A percentile compares a stretch with the other conserved stretches of the same genome.
These are phyloP conservation scores for Coemansia sp. DNA, from an alignment of 192 early-diverging fungal genomes.

Conservation along the genomic window DNA sequence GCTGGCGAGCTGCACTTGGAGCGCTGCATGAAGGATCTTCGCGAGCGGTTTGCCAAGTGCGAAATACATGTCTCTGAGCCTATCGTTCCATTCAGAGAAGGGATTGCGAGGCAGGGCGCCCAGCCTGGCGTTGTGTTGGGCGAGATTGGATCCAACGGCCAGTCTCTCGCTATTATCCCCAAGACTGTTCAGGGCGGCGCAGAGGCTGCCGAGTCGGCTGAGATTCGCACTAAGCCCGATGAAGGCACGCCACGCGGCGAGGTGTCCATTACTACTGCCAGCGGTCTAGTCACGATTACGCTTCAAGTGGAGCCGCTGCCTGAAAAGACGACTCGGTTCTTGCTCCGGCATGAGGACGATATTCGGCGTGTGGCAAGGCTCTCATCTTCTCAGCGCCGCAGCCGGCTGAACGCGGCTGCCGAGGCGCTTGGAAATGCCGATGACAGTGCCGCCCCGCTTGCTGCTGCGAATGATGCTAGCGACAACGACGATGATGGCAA, in stretches of 20 bases:
- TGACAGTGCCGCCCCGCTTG: conserved; percentile 14
- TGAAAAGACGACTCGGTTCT: conserved; percentile 28
- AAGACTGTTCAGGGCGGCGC: not conserved
- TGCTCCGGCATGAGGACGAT: conserved; percentile 42
- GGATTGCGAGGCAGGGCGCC: conserved; percentile 61
- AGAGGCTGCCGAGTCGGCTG: conserved; percentile 2
- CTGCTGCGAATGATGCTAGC: not conserved
- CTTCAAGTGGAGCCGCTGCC: conserved; percentile 49
- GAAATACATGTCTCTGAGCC: conserved; percentile 93
- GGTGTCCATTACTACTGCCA: conserved; percentile 45
- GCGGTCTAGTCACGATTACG: conserved; percentile 44
- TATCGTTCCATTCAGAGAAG: conserved; percentile 97
- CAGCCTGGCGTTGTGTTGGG: conserved; percentile 42
- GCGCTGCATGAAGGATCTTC: conserved; percentile 91
- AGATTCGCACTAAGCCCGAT: conserved; percentile 8
- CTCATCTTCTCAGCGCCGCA: conserved; percentile 35
- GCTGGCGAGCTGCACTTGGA: conserved; percentile 98
- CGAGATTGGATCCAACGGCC: conserved; percentile 39
- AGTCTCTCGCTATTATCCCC: conserved; percentile 38
- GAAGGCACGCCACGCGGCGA: conserved; percentile 38
- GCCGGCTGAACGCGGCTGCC: conserved; percentile 21
- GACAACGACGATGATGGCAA: conserved; percentile 17
- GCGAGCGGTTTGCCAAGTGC: conserved; percentile 91
- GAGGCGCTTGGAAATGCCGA: conserved; percentile 23
- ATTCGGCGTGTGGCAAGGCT: conserved; percentile 36